Conservation (phyloP, 176 grass and related monocot species). For the Aegilops longissima region DNA sequence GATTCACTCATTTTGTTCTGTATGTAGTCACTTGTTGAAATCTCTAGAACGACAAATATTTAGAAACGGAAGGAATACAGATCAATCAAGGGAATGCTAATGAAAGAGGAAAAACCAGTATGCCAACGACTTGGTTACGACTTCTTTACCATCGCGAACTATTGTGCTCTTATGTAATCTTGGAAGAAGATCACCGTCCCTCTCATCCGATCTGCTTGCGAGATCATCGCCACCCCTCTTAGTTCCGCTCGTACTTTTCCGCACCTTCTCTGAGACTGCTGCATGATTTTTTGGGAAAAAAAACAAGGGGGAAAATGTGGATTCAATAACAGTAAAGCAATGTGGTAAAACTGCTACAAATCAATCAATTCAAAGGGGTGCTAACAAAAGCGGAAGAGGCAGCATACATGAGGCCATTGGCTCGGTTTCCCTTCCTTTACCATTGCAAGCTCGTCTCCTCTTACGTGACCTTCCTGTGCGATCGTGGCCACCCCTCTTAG, state of each 20-base stretch:
- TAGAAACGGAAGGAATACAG: too few relatives aligned
- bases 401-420: background rate
- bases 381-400: background rate
- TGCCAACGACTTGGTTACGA: background rate
- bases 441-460: background rate
- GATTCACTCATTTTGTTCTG: too few relatives aligned
- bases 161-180: background rate
- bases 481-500: background rate
- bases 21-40: too few relatives aligned
- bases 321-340: background rate
- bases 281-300: background rate
- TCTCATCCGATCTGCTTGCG: too few relatives aligned
- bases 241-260: background rate
- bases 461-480: background rate
- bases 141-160: background rate
- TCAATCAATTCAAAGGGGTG: background rate
- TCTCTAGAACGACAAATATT: too few relatives aligned
- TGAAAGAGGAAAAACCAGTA: too few relatives aligned
- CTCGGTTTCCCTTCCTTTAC: background rate
- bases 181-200: background rate
- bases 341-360: background rate
- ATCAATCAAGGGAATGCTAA: too few relatives aligned
- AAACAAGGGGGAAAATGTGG: background rate
- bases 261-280: background rate
- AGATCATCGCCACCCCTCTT: background rate